Percentiles rank a stretch among this genome's conserved stretches.
These are phyloP conservation scores for Acanthamoeba royreba DNA, from an alignment of 208 protist genomes.

Conservation along the genomic window DNA sequence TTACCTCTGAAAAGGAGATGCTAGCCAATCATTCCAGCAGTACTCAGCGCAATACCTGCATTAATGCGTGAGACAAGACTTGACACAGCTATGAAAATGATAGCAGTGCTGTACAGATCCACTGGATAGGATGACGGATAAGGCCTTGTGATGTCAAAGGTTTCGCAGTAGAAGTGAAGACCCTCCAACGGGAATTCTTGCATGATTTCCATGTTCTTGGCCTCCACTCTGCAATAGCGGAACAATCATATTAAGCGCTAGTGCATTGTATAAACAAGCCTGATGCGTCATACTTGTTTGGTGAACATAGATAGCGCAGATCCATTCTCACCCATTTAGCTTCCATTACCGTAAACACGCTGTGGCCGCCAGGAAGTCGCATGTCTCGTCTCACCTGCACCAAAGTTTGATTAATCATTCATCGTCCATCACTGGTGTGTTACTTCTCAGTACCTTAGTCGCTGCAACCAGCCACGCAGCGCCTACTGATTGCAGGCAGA, in stretches of 20 bases:
- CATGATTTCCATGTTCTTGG: constrained; percentile 63
- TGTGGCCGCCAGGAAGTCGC: constrained; percentile 42
- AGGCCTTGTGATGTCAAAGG: constrained; percentile 69
- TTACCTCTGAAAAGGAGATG: constrained; percentile 55
- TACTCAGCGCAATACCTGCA: constrained; percentile 64
- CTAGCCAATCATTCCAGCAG: constrained; percentile 75
- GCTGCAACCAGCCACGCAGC: constrained; percentile 54
- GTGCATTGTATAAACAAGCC: not conserved
- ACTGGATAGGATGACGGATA: constrained; percentile 63
- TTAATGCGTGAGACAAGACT: not conserved
- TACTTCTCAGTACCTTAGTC: constrained; percentile 25
- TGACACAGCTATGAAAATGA: not conserved
- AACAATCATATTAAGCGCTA: not conserved
- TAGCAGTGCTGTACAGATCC: not conserved
- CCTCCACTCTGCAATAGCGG: not conserved
- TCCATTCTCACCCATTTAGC: constrained; percentile 63
- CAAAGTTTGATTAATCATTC: not conserved
- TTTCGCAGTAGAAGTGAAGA: constrained; percentile 79
- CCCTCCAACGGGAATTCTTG: constrained; percentile 68
- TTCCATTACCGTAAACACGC: constrained; percentile 57
- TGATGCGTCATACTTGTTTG: not conserved
- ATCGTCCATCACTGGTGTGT: not conserved
- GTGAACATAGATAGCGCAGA: constrained; percentile 36
- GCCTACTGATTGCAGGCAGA: constrained; percentile 34
- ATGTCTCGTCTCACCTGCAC: constrained; percentile 49